These are phyloP conservation scores for Austroboletus novae-zelandiae DNA, from an alignment of 1,284 basidiomycete species.

Conservation along the genomic window DNA sequence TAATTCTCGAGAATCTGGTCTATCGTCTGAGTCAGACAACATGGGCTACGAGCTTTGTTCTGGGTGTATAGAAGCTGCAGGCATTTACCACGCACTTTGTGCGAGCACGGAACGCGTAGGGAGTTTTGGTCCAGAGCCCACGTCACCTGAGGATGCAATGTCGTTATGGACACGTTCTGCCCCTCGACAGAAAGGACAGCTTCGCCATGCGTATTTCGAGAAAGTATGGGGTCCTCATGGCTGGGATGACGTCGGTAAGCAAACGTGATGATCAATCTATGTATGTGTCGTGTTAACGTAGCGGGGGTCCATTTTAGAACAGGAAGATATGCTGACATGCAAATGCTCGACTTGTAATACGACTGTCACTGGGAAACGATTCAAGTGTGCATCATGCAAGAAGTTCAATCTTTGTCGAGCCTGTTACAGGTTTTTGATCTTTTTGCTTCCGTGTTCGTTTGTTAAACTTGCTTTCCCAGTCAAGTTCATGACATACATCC, in stretches of 20 bases:
- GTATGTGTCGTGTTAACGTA: neutral
- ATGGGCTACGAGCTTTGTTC: conserved; percentile 82
- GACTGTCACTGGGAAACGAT: conserved; percentile 60
- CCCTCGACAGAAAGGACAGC: conserved; percentile 64
- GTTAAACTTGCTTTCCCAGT: conserved; percentile 25
- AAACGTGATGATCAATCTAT: neutral
- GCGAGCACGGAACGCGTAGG: conserved; percentile 48
- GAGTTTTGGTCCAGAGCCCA: conserved; percentile 37
- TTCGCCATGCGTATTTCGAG: conserved; percentile 82
- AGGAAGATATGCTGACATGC: conserved; percentile 60
- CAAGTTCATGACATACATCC: conserved; percentile 90
- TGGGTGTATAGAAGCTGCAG: conserved; percentile 72
- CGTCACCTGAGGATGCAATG: conserved; percentile 51
- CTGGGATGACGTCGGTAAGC: conserved; percentile 85
- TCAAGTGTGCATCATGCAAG: conserved; percentile 80
- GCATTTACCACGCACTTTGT: conserved; percentile 74
- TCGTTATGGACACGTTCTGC: conserved; percentile 59
- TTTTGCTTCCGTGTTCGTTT: conserved; percentile 5
- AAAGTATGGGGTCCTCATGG: conserved; percentile 78
- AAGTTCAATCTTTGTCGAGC: conserved; percentile 80
- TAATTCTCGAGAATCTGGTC: conserved; percentile 12
- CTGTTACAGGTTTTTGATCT: conserved; percentile 64
- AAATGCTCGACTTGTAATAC: conserved; percentile 79
- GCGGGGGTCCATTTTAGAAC: conserved; percentile 45
- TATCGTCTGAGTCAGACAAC: conserved; percentile 20